These are phyloP conservation scores for Penicillium frequentans DNA, from an alignment of 2,329 filamentous ascomycete species.

Conservation along the genomic window DNA sequence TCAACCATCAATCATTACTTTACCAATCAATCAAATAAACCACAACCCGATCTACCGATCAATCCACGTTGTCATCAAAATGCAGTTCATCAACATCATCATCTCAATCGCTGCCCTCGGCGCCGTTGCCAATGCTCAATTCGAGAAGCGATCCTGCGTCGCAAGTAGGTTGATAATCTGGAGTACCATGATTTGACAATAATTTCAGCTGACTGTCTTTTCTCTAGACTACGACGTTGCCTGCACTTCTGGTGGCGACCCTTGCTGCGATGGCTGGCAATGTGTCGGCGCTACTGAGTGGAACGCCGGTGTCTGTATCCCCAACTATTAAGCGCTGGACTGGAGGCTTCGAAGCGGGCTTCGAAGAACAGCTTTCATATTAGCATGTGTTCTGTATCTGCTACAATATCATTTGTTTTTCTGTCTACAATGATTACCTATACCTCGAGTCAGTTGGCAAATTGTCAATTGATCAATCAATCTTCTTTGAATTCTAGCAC, in stretches of 20 bases:
- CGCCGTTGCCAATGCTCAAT: background rate
- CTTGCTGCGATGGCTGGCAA: background rate
- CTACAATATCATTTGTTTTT: background rate
- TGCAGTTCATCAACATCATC: background rate
- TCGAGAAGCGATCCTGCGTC: background rate
- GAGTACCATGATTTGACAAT: background rate
- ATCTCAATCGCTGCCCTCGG: background rate
- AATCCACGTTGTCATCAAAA: background rate
- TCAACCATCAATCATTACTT: background rate
- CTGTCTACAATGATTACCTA: background rate
- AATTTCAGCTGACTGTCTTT: background rate
- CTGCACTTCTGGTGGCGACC: background rate
- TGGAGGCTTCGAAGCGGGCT: background rate
- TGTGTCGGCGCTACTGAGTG: background rate
- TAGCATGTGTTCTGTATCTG: no score
- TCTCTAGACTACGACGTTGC: background rate
- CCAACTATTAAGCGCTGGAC: background rate
- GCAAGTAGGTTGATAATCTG: background rate
- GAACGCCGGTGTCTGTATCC: background rate
- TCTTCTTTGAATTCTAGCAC: no score
- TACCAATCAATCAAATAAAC: background rate
- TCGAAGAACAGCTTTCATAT: background rate
- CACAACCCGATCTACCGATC: no score
- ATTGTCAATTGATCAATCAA: background rate
- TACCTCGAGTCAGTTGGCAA: background rate